Percentiles rank a stretch among this genome's conserved stretches.
phyloP scores from a whole-genome alignment of 208 protist genomes.

The Trypanosoma conorhini region DNA sequence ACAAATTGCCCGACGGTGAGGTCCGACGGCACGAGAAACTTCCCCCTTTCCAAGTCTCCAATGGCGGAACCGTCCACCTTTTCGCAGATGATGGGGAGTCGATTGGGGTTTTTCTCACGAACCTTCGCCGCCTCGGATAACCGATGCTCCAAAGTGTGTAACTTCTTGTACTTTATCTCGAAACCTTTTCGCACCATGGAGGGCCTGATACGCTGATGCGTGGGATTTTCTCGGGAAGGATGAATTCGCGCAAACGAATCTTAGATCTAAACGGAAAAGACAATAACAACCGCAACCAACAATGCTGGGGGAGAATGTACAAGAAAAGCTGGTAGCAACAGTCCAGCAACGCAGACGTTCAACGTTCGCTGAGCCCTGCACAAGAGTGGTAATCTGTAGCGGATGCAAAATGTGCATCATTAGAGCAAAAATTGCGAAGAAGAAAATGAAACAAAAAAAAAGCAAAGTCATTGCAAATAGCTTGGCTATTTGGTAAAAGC shows the following conservation, averaged over 20 bases:
- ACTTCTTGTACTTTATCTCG: too few relatives aligned
- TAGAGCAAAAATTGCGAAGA: too few relatives aligned
- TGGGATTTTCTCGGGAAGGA: not conserved
- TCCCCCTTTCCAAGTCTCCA: constrained; percentile 31
- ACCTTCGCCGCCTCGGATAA: too few relatives aligned
- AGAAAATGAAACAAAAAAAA: too few relatives aligned
- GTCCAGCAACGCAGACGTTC: not conserved
- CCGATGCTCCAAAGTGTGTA: too few relatives aligned
- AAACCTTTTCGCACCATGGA: not conserved
- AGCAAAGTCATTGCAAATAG: too few relatives aligned
- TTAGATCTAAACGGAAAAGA: not conserved
- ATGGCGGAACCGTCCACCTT: too few relatives aligned
- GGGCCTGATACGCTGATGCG: not conserved
- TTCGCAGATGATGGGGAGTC: too few relatives aligned
- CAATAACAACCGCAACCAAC: not conserved
- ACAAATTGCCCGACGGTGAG: constrained; percentile 91
- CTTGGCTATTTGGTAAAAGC: too few relatives aligned
- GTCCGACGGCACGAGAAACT: constrained; percentile 53
- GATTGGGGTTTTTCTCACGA: too few relatives aligned
- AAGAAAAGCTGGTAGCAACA: not conserved
- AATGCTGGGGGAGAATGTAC: constrained; percentile 1
- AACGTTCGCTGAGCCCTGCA: too few relatives aligned
- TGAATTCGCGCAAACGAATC: not conserved
- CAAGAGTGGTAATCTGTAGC: not conserved
- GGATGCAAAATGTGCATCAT: too few relatives aligned